Conservation (phyloP, 192 early-diverging fungal genomes). For the Phycomyces blakesleeanus region DNA sequence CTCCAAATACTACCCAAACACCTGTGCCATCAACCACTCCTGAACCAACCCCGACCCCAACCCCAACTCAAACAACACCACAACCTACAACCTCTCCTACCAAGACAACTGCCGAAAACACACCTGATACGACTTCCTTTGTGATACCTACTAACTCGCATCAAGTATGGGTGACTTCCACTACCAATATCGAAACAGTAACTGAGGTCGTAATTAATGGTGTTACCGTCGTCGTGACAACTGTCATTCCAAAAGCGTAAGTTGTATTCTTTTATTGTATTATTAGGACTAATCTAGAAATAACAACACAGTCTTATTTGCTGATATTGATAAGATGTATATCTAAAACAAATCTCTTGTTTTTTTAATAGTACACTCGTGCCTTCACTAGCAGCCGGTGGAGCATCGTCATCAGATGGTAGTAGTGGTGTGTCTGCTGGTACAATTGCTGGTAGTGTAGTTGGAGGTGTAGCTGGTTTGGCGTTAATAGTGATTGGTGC, state of each 20-base stretch:
- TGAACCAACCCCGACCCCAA: not conserved
- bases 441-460: conserved; percentile 8
- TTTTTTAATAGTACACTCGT: conserved; percentile 7
- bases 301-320: not conserved
- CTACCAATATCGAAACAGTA: conserved; percentile 5
- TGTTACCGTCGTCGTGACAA: conserved; percentile 8
- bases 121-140: not conserved
- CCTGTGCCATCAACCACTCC: not conserved
- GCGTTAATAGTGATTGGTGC: not conserved
- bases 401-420: not conserved
- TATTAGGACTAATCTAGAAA: not conserved
- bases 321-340: not conserved
- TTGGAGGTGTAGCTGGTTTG: conserved; percentile 2
- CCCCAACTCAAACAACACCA: not conserved
- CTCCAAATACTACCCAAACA: not conserved
- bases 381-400: conserved; percentile 5
- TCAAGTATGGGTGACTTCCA: conserved; percentile 3
- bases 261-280: not conserved
- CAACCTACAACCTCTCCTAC: not conserved
- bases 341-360: not conserved
- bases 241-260: conserved; percentile 15
- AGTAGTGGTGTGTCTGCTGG: not conserved
- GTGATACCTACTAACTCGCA: not conserved
- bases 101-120: not conserved
- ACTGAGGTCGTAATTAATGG: conserved; percentile 14